phyloP scores from a whole-genome alignment of 257 asterid species.

The Gentiana dahurica region DNA sequence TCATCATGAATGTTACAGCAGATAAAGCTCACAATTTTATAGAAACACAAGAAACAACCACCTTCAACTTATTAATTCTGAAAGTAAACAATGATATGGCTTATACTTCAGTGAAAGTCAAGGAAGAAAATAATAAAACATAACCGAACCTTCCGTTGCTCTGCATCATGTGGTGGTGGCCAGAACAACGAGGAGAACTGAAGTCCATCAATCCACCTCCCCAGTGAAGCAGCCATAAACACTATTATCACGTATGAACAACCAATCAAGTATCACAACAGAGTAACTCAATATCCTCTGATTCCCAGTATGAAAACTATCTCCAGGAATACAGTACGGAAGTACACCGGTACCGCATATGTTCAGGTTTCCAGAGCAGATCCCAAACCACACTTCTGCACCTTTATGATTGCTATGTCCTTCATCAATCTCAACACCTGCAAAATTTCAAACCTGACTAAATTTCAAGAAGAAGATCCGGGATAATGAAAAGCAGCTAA shows the following conservation, averaged over 20 bases:
- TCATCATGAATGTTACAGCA: no score
- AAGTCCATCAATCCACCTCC: slow-evolving; percentile 86
- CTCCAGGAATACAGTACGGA: slow-evolving; percentile 15
- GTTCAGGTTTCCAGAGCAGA: slow-evolving; percentile 2
- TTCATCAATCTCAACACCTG: slow-evolving; percentile 1
- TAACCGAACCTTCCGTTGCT: slow-evolving; percentile 66
- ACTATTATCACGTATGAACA: slow-evolving; percentile 27
- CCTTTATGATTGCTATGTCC: not conserved
- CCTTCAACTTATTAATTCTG: no score
- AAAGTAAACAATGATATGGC: no score
- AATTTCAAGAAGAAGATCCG: not conserved
- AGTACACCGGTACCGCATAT: slow-evolving; percentile 2
- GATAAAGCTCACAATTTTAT: no score
- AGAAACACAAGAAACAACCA: no score
- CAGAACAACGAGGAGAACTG: slow-evolving; percentile 90
- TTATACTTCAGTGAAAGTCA: not conserved
- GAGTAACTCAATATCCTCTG: slow-evolving; percentile 45
- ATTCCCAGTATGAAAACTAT: slow-evolving; percentile 10
- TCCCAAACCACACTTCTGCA: slow-evolving; percentile 4
- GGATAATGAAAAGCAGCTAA: no score
- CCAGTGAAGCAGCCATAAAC: slow-evolving; percentile 61
- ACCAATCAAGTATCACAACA: slow-evolving; percentile 49
- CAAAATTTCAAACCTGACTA: slow-evolving; percentile 2
- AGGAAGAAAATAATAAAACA: not conserved
- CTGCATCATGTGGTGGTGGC: slow-evolving; percentile 86